These are phyloP conservation scores for Fraxinus anomala DNA, from an alignment of 257 asterid genomes.

Conservation along the genomic window DNA sequence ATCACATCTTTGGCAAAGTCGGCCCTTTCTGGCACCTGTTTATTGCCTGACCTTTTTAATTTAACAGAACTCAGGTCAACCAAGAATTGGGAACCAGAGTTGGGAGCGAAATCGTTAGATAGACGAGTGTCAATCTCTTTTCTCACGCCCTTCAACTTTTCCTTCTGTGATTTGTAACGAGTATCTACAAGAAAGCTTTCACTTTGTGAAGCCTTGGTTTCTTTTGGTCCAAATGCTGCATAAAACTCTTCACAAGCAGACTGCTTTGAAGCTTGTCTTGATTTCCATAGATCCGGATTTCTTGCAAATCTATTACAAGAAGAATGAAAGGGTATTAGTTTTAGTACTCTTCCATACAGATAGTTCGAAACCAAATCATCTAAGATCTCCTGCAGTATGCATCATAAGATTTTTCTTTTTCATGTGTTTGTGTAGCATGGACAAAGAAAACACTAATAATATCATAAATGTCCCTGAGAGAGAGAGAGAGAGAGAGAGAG, in stretches of 20 bases:
- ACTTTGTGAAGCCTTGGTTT: slow-evolving; percentile 46
- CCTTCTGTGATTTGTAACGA: slow-evolving; percentile 55
- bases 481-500: background rate
- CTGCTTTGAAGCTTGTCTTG: slow-evolving; percentile 70
- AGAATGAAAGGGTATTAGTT: slow-evolving; percentile 1
- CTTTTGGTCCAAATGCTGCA: slow-evolving; percentile 71
- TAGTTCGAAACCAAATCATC: background rate
- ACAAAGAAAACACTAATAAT: background rate
- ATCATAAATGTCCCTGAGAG: background rate
- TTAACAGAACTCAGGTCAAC: slow-evolving; percentile 62
- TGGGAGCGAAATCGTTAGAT: slow-evolving; percentile 47
- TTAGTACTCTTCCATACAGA: background rate
- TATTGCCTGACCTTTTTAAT: slow-evolving; percentile 39
- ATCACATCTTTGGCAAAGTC: slow-evolving; percentile 28
- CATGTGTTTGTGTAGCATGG: background rate
- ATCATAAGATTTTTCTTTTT: background rate
- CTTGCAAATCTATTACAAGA: slow-evolving; percentile 53
- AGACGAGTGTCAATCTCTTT: slow-evolving; percentile 64
- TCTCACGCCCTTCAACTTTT: slow-evolving; percentile 68
- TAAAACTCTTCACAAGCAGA: slow-evolving; percentile 69
- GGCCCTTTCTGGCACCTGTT: slow-evolving; percentile 38
- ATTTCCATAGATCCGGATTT: slow-evolving; percentile 84
- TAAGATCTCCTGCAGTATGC: background rate
- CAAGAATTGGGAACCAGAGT: slow-evolving; percentile 63
- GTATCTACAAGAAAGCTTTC: slow-evolving; percentile 60